A percentile compares a stretch with the other conserved stretches of the same genome.
Evolutionary conservation across 164 flowering plant species (phyloP).

Genomic region (Chimonanthus salicifolius): DNA sequence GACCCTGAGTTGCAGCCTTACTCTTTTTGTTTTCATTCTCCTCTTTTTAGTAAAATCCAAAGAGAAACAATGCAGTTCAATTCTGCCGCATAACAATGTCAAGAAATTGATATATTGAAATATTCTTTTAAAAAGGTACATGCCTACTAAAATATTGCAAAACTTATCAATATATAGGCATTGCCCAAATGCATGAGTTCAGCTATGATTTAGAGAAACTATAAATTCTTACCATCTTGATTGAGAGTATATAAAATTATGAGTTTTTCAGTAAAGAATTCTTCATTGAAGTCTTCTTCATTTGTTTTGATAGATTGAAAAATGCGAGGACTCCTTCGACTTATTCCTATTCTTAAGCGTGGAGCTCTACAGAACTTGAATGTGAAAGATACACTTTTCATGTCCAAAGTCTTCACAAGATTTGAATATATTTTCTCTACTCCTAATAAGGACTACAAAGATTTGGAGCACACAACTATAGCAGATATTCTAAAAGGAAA

Average conservation of each 20-base stretch:
- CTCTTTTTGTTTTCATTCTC: too few relatives aligned
- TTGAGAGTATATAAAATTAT: not conserved
- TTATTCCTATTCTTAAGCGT: constrained; percentile 23
- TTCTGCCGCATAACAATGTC: too few relatives aligned
- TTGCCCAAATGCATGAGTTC: too few relatives aligned
- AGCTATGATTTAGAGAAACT: not conserved
- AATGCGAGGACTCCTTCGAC: constrained; percentile 41
- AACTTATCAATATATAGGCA: too few relatives aligned
- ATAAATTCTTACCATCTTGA: not conserved
- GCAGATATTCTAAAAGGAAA: constrained; percentile 62
- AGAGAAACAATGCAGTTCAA: too few relatives aligned
- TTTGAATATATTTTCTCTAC: constrained; percentile 29
- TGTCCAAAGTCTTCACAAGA: constrained; percentile 15
- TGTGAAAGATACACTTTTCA: constrained; percentile 2
- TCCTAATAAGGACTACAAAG: constrained; percentile 30
- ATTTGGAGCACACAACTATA: constrained; percentile 66
- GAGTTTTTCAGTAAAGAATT: too few relatives aligned
- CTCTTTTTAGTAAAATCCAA: too few relatives aligned
- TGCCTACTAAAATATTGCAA: too few relatives aligned
- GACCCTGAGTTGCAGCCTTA: too few relatives aligned
- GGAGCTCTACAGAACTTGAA: constrained; percentile 16
- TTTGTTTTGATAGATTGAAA: constrained; percentile 10
- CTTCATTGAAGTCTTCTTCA: not conserved
- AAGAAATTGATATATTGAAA: too few relatives aligned
- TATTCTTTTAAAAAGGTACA: too few relatives aligned